Conservation (phyloP, 192 early-diverging fungal genomes). For the Coemansia sp. region DNA sequence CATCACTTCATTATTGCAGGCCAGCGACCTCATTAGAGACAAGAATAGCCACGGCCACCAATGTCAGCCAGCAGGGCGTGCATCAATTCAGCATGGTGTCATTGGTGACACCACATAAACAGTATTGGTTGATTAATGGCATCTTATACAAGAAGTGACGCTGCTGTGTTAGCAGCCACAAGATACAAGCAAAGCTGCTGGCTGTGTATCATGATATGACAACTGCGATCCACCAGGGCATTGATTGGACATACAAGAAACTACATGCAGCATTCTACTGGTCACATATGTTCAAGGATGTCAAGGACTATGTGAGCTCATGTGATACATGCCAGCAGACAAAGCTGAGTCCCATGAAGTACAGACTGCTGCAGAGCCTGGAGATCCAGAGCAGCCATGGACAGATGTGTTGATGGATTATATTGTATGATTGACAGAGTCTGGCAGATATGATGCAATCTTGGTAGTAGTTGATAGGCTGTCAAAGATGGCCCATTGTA, state of each 20-base stretch:
- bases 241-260: constrained; percentile 8
- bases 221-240: no score
- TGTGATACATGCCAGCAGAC: constrained; percentile 11
- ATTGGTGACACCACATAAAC: no score
- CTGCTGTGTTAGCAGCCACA: no score
- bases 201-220: no score
- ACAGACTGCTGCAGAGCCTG: background rate
- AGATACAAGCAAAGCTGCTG: no score
- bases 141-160: no score
- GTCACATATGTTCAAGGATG: constrained; percentile 7
- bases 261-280: constrained; percentile 8
- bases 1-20: no score
- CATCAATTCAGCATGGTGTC: no score
- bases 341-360: background rate
- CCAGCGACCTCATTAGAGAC: no score
- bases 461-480: constrained; percentile 13
- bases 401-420: constrained; percentile 22
- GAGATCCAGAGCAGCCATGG: constrained; percentile 4
- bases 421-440: constrained; percentile 9
- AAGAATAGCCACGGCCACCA: no score
- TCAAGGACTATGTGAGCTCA: constrained; percentile 2
- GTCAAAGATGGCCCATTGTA: constrained; percentile 11
- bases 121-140: no score
- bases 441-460: constrained; percentile 8
- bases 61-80: no score